phyloP scores from a whole-genome alignment of 225 moss, liverwort and hornwort genomes.

The Pleurozium schreberi region DNA sequence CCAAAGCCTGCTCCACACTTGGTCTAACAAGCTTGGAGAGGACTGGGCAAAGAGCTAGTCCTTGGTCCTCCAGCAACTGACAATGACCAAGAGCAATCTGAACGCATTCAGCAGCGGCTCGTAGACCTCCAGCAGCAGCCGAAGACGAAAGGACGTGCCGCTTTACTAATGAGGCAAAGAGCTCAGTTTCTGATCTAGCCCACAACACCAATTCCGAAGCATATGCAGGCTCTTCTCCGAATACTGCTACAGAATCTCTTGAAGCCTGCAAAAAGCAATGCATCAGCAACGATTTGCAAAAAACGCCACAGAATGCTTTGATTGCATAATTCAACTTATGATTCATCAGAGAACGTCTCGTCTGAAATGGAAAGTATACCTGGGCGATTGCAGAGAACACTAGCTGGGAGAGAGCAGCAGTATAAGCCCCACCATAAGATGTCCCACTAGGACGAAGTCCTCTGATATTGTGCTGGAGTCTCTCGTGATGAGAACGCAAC shows the following conservation, averaged over 20 bases:
- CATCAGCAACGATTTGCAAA: not conserved
- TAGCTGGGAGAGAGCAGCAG: constrained; percentile 86
- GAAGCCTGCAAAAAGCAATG: constrained; percentile 40
- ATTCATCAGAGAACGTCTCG: not conserved
- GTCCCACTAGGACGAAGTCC: constrained; percentile 84
- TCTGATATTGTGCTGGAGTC: constrained; percentile 86
- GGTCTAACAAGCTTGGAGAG: constrained; percentile 90
- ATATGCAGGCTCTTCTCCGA: constrained; percentile 83
- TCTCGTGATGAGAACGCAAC: constrained; percentile 88
- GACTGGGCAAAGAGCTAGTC: constrained; percentile 72
- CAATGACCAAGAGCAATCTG: constrained; percentile 96
- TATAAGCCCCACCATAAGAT: constrained; percentile 94
- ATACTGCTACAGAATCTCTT: constrained; percentile 77
- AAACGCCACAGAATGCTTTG: not conserved
- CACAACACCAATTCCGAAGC: constrained; percentile 88
- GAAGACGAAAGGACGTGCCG: constrained; percentile 87
- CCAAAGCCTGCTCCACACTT: constrained; percentile 93
- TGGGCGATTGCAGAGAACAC: constrained; percentile 93
- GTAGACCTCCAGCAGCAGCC: constrained; percentile 87
- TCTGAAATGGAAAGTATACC: constrained; percentile 12
- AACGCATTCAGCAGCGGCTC: constrained; percentile 94
- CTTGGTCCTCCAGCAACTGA: constrained; percentile 80
- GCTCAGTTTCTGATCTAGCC: constrained; percentile 87
- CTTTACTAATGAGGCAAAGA: constrained; percentile 77
- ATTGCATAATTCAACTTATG: not conserved